These are phyloP conservation scores for Sphagnum magellanicum DNA, from an alignment of 228 moss, liverwort and hornwort species.

Conservation along the genomic window DNA sequence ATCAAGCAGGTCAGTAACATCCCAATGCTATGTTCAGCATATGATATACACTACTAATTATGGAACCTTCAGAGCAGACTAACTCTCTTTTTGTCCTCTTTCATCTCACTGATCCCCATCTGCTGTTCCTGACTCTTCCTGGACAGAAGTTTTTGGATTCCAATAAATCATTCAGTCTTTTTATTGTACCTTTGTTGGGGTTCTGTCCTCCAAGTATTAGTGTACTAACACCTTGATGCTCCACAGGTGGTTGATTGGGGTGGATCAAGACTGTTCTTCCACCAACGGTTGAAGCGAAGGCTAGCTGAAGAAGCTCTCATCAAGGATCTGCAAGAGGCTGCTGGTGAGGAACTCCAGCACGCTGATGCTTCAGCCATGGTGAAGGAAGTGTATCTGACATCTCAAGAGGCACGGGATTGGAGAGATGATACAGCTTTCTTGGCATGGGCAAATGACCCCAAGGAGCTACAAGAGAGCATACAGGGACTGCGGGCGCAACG, in stretches of 20 bases:
- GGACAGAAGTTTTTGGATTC: too few relatives aligned
- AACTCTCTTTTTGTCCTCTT: not conserved
- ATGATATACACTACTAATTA: too few relatives aligned
- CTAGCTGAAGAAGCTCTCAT: constrained; percentile 71
- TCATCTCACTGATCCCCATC: not conserved
- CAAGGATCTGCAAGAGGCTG: constrained; percentile 52
- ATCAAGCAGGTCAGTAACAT: constrained; percentile 55
- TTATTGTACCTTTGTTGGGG: too few relatives aligned
- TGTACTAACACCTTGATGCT: constrained; percentile 12
- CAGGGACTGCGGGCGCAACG: constrained; percentile 43
- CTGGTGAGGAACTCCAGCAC: constrained; percentile 55
- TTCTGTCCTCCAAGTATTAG: not conserved
- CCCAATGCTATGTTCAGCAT: not conserved
- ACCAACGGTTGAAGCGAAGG: constrained; percentile 72
- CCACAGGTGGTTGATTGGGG: constrained; percentile 75
- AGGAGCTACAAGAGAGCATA: constrained; percentile 42
- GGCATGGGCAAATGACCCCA: constrained; percentile 66
- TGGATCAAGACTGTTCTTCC: constrained; percentile 77
- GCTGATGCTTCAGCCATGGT: constrained; percentile 53
- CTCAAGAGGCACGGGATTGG: constrained; percentile 39
- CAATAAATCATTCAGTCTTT: too few relatives aligned
- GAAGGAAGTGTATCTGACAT: constrained; percentile 40
- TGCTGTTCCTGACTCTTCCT: too few relatives aligned
- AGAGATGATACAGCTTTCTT: constrained; percentile 48
- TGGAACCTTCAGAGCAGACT: not conserved